phyloP scores from a whole-genome alignment of 352 stramenopile species.

The Phytophthora europaea region DNA sequence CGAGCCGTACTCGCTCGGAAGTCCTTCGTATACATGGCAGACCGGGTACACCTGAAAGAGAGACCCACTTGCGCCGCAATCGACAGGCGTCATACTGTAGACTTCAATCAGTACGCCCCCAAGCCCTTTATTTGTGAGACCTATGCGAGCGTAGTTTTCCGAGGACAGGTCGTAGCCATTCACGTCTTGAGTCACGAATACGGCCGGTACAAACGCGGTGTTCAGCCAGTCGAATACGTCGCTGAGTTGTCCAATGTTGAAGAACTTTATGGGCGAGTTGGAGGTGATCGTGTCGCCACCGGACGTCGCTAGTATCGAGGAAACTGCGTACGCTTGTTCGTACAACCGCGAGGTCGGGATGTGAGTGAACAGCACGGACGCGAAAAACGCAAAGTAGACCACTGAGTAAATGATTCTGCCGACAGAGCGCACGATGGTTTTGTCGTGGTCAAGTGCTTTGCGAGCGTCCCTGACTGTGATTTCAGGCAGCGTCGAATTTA shows the following conservation, averaged over 20 bases:
- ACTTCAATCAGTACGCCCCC: constrained; percentile 46
- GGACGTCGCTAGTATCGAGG: constrained; percentile 41
- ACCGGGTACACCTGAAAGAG: constrained; percentile 45
- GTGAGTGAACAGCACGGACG: constrained; percentile 55
- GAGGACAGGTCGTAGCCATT: constrained; percentile 41
- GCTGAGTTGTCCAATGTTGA: constrained; percentile 45
- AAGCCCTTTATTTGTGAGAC: constrained; percentile 49
- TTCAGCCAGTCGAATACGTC: constrained; percentile 58
- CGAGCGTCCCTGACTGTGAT: constrained; percentile 22
- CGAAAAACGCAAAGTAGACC: constrained; percentile 55
- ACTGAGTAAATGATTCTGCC: constrained; percentile 45
- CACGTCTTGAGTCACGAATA: constrained; percentile 60
- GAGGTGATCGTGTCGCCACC: constrained; percentile 50
- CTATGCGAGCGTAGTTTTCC: constrained; percentile 41
- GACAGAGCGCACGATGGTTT: constrained; percentile 36
- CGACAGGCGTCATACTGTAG: constrained; percentile 4
- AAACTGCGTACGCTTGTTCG: constrained; percentile 42
- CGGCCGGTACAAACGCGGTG: constrained; percentile 45
- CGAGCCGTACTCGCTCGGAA: constrained; percentile 14
- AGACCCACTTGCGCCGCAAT: constrained; percentile 33
- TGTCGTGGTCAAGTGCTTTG: constrained; percentile 46
- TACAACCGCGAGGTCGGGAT: constrained; percentile 45
- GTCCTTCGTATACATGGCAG: constrained; percentile 40
- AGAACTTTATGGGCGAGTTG: constrained; percentile 54
- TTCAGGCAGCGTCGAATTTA: background rate